Evolutionary conservation across 306 rosid species (phyloP).

Genomic region (Arachis hypogaea): DNA sequence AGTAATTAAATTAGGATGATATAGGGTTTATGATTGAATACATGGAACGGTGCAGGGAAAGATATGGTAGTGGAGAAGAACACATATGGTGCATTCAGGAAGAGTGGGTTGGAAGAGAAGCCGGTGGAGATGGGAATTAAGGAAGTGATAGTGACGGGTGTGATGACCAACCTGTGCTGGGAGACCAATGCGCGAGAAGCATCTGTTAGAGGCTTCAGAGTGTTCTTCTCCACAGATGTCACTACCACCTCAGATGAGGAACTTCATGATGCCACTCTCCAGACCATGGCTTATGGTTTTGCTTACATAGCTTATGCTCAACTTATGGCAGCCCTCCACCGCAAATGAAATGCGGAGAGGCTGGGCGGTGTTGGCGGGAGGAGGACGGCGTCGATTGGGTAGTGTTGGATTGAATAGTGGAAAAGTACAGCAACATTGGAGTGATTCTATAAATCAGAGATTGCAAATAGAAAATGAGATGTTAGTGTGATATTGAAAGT

Average conservation of each 20-base stretch:
- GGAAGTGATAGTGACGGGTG: conserved; percentile 77
- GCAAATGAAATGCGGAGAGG: no score
- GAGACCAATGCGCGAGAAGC: conserved; percentile 87
- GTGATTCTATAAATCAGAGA: no score
- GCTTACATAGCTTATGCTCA: conserved; percentile 44
- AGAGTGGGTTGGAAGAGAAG: conserved; percentile 53
- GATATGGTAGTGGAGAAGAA: conserved; percentile 61
- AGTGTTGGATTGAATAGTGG: no score
- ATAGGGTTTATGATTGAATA: no score
- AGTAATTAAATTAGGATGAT: no score
- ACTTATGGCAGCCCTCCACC: no score
- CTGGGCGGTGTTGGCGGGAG: no score
- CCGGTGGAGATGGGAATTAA: conserved; percentile 57
- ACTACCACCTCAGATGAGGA: conserved; percentile 58
- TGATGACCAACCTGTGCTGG: conserved; percentile 79
- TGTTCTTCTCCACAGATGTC: conserved; percentile 71
- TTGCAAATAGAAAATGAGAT: no score
- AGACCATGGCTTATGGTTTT: conserved; percentile 72
- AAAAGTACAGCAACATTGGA: no score
- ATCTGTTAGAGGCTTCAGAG: conserved; percentile 63
- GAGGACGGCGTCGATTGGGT: no score
- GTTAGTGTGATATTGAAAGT: no score
- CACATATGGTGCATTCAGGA: conserved; percentile 63
- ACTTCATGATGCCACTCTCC: conserved; percentile 71
- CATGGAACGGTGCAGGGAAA: neutral